Conservation (phyloP, 2,329 filamentous ascomycete species). For the Talaromyces sp. region DNA sequence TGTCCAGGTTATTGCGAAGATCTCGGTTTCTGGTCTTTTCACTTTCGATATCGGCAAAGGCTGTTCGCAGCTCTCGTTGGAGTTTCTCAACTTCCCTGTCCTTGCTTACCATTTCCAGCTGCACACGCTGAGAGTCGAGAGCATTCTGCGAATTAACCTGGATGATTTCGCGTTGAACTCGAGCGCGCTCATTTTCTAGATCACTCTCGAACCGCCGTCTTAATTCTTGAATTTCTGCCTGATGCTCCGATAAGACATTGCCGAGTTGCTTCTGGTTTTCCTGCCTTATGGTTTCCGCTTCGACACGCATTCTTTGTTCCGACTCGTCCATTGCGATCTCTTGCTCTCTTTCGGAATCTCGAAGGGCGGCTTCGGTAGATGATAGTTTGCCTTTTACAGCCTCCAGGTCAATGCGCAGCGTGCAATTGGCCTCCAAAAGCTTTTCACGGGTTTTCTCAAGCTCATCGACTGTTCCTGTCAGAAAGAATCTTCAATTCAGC, state of each 20-base stretch:
- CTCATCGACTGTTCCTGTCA: slow-evolving; percentile 46
- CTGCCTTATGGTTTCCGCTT: slow-evolving; percentile 40
- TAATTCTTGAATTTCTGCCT: slow-evolving; percentile 63
- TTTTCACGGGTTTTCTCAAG: slow-evolving; percentile 51
- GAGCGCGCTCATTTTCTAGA: slow-evolving; percentile 57
- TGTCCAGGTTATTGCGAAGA: slow-evolving; percentile 56
- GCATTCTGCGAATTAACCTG: slow-evolving; percentile 30
- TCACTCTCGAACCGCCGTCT: slow-evolving; percentile 61
- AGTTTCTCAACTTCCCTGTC: slow-evolving; percentile 50
- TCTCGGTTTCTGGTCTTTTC: slow-evolving; percentile 60
- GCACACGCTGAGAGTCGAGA: slow-evolving; percentile 35
- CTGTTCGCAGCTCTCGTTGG: slow-evolving; percentile 32
- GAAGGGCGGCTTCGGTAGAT: slow-evolving; percentile 45
- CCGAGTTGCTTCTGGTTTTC: slow-evolving; percentile 51
- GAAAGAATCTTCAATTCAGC: slow-evolving; percentile 3
- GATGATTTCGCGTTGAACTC: slow-evolving; percentile 35
- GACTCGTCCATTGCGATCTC: slow-evolving; percentile 50
- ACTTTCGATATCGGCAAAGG: slow-evolving; percentile 50
- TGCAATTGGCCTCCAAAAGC: slow-evolving; percentile 49
- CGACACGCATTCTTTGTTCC: slow-evolving; percentile 48
- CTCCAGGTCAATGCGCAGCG: slow-evolving; percentile 65
- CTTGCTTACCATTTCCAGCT: slow-evolving; percentile 48
- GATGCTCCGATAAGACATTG: slow-evolving; percentile 56
- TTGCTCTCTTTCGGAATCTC: slow-evolving; percentile 50
- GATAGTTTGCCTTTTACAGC: slow-evolving; percentile 51